phyloP scores from a whole-genome alignment of 768 basidiomycete genomes.

The Russula griseocarnosa region DNA sequence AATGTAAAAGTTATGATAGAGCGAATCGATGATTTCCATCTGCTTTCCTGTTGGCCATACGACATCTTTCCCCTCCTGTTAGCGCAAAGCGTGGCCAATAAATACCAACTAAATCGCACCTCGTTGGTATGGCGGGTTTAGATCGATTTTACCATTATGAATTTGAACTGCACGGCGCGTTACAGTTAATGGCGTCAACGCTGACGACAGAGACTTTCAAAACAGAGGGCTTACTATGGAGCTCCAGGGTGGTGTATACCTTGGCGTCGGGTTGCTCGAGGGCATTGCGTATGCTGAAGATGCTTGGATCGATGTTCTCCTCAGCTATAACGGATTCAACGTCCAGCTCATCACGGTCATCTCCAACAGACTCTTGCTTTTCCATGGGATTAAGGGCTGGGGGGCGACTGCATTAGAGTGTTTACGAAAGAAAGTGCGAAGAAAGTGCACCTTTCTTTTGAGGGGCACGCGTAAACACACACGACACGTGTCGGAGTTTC shows the following conservation, averaged over 20 bases:
- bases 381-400: background rate
- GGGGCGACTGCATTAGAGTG: background rate
- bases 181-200: background rate
- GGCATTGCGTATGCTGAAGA: conserved; percentile 30
- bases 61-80: conserved; percentile 46
- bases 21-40: conserved; percentile 48
- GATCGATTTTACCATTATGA: conserved; percentile 64
- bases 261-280: conserved; percentile 30
- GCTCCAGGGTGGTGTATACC: conserved; percentile 30
- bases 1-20: conserved; percentile 52
- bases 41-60: conserved; percentile 75
- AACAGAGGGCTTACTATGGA: conserved; percentile 29
- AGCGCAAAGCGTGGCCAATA: background rate
- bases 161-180: conserved; percentile 47
- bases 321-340: conserved; percentile 25
- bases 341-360: conserved; percentile 21
- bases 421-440: background rate
- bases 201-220: background rate
- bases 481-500: conserved; percentile 2
- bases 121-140: conserved; percentile 70
- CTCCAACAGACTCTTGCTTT: conserved; percentile 13
- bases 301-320: conserved; percentile 22
- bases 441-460: background rate
- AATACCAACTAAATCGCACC: conserved; percentile 39
- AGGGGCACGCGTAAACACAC: background rate